Base-by-base conservation (phyloP, 2,329 filamentous ascomycete genomes). In the Chaetoscypha palmicola region DNA sequence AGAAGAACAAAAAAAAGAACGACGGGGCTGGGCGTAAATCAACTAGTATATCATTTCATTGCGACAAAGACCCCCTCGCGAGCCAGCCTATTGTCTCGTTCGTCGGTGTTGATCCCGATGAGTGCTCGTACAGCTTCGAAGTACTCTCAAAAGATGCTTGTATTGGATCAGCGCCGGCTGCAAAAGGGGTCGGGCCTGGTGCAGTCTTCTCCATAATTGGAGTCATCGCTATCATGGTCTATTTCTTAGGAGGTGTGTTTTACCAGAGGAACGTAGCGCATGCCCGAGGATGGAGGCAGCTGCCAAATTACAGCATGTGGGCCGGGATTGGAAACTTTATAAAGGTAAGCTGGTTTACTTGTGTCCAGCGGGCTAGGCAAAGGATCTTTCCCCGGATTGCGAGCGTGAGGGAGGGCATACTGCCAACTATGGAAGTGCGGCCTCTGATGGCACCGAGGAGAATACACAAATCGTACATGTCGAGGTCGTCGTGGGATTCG, bases 101-200 rank as follows among this genome's bases (percentile, higher is more conserved):
- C 62, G 83, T 97, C 47, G 87, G 86, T 47, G 69, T 71, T 33
- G 83, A 90, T 49, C 83, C 86, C 31, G 90, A 97, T 61, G 83
- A 94, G 48, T 98, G 92, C 72, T 80, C 87, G 22, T 98, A 97
- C 67, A 86, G 94, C 66, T 98, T 98, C 68, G 90, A 97, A 64
- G 83, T 90, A 38, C 84, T 91, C 52, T 92, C 87, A 19, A 74
- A 78, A 35, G 84, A 88, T 54, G 91, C 90, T 9, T 98, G 92
- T 57, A 71, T 75, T 10, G 71, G 71, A 43, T 73, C 75, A 34
- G 77, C 81, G 60, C 79, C 82, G 45, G 79, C 84, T 63, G 86
- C 85, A 62, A 66, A 90, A 70, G 69, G 81, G 66, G 68, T 83
- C 71, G 66, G 86, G 60, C 68, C 92, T 65, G 59, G 85, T 62